These are phyloP conservation scores for Funneliformis geosporum DNA, from an alignment of 192 early-diverging fungal genomes.

Conservation along the genomic window DNA sequence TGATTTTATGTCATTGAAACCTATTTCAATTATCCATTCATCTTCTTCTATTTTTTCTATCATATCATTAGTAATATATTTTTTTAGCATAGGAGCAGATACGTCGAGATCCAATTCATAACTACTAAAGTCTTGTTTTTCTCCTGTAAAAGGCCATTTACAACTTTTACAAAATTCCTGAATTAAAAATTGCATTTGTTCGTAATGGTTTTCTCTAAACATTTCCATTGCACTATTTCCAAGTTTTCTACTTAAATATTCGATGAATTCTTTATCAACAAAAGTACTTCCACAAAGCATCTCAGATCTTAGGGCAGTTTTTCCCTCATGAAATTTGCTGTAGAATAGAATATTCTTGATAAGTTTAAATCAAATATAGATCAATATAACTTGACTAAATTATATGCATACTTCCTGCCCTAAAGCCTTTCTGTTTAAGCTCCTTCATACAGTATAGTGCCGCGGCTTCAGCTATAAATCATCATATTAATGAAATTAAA, in stretches of 20 bases:
- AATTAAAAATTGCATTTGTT: background rate
- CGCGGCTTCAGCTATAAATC: background rate
- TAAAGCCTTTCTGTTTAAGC: too few relatives aligned
- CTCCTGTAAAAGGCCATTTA: background rate
- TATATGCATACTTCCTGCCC: background rate
- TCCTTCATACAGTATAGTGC: background rate
- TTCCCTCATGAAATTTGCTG: constrained; percentile 38
- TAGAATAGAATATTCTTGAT: background rate
- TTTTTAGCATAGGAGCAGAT: background rate
- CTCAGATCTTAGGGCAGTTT: constrained; percentile 29
- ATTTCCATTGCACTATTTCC: constrained; percentile 38
- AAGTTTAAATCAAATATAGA: background rate
- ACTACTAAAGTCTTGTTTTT: background rate
- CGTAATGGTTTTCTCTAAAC: constrained; percentile 37
- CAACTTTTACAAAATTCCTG: background rate
- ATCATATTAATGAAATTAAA: too few relatives aligned
- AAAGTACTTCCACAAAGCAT: constrained; percentile 42
- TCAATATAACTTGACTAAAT: background rate
- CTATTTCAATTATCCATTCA: constrained; percentile 49
- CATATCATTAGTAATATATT: background rate
- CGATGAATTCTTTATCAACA: constrained; percentile 46
- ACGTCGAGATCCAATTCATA: background rate
- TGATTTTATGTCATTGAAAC: constrained; percentile 40
- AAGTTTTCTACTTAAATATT: constrained; percentile 47
- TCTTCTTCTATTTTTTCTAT: constrained; percentile 41